Base-by-base conservation (phyloP, 2,329 filamentous ascomycete genomes). In the Colletotrichum tropicicola region DNA sequence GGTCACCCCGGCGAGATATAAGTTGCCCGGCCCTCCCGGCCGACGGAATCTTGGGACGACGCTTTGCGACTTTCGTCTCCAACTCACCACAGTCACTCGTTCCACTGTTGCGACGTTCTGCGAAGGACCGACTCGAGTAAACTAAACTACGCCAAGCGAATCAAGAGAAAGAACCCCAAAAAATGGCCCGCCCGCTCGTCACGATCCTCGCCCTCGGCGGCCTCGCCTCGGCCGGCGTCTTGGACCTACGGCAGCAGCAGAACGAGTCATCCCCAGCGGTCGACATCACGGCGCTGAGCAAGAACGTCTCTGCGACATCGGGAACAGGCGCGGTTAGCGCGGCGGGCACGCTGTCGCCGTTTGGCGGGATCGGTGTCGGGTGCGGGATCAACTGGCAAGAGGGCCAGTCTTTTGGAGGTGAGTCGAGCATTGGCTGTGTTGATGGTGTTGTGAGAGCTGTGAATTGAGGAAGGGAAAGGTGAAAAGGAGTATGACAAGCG, bases 371-470 rank as follows among this genome's bases (percentile, higher is more conserved):
- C 2, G 62, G 62, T 7, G 35, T 65, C 5, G 62, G 62, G 6
- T 65, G 62, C 27, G 62, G 62, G 2, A 56, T 65, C 15, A 65
- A 65, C 28, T 65, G 62, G 62, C 48, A 43, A 1, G 57, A 61
- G 28, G 49, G 49, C 27, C 15, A 51, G 43, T 55, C 57, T 6
- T 65, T 45, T n/a, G 62, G 62, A 45, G 62, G 62, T 61, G 27
- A 47, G 57, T 48, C 13, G n/a, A n/a, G n/a, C n/a, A n/a, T n/a
- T n/a, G n/a, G n/a, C n/a, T n/a, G n/a, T n/a, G n/a, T n/a, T n/a
- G n/a, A n/a, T n/a, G n/a, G n/a, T n/a, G n/a, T n/a, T n/a, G n/a
- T n/a, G n/a, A n/a, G n/a, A n/a, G n/a, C n/a, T n/a, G n/a, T 35
- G 8, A 15, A 32, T 30, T 30, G 15, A 10, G 30, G 17, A 25